Conservation (phyloP, 352 stramenopile species). For the Phytopythium cucurbitacearum region DNA sequence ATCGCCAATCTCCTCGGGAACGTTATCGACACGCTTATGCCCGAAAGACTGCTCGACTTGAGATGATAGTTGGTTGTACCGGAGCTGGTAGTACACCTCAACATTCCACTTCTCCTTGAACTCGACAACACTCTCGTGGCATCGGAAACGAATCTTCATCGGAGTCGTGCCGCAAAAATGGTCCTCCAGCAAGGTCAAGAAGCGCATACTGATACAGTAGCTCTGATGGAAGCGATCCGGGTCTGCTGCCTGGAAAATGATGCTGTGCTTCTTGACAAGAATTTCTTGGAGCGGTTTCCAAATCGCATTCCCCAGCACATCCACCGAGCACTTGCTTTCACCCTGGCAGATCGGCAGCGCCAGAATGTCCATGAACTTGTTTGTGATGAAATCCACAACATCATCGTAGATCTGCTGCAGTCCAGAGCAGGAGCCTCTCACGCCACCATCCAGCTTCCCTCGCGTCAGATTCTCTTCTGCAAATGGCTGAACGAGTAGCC, state of each 20-base stretch:
- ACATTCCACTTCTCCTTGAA: slow-evolving; percentile 89
- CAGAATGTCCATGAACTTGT: slow-evolving; percentile 63
- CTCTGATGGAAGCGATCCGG: slow-evolving; percentile 77
- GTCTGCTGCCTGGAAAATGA: slow-evolving; percentile 82
- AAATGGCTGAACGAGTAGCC: slow-evolving; percentile 73
- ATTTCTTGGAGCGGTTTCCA: slow-evolving; percentile 76
- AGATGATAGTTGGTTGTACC: slow-evolving; percentile 45
- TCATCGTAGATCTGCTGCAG: slow-evolving; percentile 67
- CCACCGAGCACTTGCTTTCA: slow-evolving; percentile 57
- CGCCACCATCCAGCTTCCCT: slow-evolving; percentile 64
- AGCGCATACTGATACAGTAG: slow-evolving; percentile 74
- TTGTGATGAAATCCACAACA: slow-evolving; percentile 67
- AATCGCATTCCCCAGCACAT: slow-evolving; percentile 77
- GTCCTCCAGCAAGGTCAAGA: slow-evolving; percentile 50
- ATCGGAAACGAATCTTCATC: slow-evolving; percentile 63
- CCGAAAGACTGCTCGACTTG: slow-evolving; percentile 50
- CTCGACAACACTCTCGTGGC: slow-evolving; percentile 63
- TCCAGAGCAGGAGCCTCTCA: slow-evolving; percentile 74
- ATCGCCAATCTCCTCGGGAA: slow-evolving; percentile 1
- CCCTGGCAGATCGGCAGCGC: slow-evolving; percentile 62
- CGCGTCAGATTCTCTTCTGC: slow-evolving; percentile 74
- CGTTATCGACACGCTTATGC: slow-evolving; percentile 12
- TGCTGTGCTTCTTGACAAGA: slow-evolving; percentile 61
- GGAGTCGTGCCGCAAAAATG: slow-evolving; percentile 47
- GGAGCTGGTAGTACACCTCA: slow-evolving; percentile 85